Evolutionary conservation across 352 stramenopile species (phyloP).

Genomic region (Phytophthora citricola): DNA sequence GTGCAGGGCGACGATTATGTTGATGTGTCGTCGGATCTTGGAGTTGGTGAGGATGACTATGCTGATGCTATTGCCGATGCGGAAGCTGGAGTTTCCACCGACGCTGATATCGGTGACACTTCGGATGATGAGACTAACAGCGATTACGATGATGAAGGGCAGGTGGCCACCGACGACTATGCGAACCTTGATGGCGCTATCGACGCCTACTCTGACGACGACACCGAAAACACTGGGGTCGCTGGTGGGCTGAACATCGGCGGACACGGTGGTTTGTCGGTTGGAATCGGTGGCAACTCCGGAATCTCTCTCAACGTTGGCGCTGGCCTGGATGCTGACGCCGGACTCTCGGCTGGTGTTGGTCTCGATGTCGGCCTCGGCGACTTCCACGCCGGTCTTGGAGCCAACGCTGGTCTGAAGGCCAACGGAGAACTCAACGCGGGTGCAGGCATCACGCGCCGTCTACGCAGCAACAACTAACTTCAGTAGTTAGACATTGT

Average conservation of each 20-base stretch:
- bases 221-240: not conserved
- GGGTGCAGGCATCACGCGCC: not conserved
- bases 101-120: not conserved
- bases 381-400: conserved; percentile 2
- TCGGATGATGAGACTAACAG: not conserved
- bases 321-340: not conserved
- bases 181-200: not conserved
- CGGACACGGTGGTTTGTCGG: not conserved
- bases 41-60: not conserved
- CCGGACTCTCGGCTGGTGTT: conserved; percentile 5
- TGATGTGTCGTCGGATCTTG: not conserved
- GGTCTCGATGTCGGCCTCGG: not conserved
- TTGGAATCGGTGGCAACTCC: not conserved
- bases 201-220: not conserved
- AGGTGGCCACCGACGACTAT: not conserved
- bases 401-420: conserved; percentile 8
- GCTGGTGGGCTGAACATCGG: not conserved
- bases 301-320: conserved; percentile 3
- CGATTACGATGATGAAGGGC: not conserved
- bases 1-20: no score
- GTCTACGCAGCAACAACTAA: conserved; percentile 6
- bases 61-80: not conserved
- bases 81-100: not conserved
- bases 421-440: not conserved
- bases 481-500: no score